Evolutionary conservation across 495 filamentous ascomycete species (phyloP).

Genomic region (Aspergillus saccharolyticus): DNA sequence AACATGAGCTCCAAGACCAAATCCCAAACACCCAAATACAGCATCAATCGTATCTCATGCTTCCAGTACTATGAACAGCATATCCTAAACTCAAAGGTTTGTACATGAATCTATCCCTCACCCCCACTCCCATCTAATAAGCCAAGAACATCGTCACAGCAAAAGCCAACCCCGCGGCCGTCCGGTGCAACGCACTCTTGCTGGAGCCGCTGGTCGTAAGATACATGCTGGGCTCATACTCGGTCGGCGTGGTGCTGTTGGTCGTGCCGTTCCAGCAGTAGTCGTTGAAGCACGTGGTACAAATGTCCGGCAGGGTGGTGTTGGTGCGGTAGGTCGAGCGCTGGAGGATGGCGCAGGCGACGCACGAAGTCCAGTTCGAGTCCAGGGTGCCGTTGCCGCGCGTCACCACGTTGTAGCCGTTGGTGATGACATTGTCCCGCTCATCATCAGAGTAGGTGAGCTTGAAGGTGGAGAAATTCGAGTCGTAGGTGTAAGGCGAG

Average conservation of each 20-base stretch:
- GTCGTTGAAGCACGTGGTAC: constrained; percentile 61
- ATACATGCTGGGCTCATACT: constrained; percentile 17
- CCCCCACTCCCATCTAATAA: neutral
- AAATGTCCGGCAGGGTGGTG: constrained; percentile 55
- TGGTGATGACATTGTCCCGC: constrained; percentile 70
- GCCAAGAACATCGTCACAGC: neutral
- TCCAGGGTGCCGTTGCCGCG: constrained; percentile 71
- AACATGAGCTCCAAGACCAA: neutral
- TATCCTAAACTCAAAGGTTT: too few relatives aligned
- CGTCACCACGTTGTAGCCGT: constrained; percentile 78
- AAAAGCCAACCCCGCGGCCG: neutral
- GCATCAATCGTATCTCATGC: neutral
- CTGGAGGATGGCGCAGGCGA: constrained; percentile 74
- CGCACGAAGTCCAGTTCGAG: constrained; percentile 64
- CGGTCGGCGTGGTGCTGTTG: constrained; percentile 31
- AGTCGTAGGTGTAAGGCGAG: constrained; percentile 63
- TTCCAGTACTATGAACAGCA: neutral
- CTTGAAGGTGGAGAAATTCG: constrained; percentile 69
- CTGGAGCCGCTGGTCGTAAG: neutral
- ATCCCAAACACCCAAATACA: neutral
- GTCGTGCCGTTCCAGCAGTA: constrained; percentile 85
- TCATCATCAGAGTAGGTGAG: constrained; percentile 52
- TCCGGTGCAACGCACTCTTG: neutral
- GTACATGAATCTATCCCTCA: neutral
- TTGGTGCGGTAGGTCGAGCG: constrained; percentile 60